Evolutionary conservation across 306 rosid genomes (phyloP).

Genomic region (Hippophae gyantsensis): DNA sequence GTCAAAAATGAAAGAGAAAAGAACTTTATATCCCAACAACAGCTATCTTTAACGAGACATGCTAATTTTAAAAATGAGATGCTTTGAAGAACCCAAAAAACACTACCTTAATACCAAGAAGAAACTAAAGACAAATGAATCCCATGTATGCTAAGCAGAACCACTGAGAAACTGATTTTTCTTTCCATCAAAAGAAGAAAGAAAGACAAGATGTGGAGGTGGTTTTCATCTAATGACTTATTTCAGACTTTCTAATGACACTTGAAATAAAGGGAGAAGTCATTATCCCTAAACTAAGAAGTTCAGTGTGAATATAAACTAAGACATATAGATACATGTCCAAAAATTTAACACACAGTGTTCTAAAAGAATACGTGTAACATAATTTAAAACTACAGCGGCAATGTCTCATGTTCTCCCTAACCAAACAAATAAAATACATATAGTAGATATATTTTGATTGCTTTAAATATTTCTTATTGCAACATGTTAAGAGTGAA

Average conservation of each 20-base stretch:
- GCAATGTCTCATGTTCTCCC: too few species aligned
- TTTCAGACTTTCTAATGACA: background rate
- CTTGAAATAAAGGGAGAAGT: background rate
- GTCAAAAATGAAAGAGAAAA: background rate
- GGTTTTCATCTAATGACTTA: background rate
- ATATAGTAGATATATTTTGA: background rate
- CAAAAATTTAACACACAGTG: too few species aligned
- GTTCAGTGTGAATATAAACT: too few species aligned
- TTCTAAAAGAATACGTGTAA: too few species aligned
- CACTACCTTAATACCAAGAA: background rate
- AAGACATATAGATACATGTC: too few species aligned
- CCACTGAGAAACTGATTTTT: background rate
- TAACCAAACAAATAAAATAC: background rate
- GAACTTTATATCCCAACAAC: background rate
- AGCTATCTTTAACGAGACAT: background rate
- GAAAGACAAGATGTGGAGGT: background rate
- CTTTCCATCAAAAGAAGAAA: background rate
- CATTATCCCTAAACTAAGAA: too few species aligned
- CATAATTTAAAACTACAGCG: too few species aligned
- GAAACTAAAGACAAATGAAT: too few species aligned
- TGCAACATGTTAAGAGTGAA: background rate
- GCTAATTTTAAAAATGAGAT: background rate
- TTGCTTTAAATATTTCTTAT: background rate
- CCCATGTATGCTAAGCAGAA: too few species aligned
- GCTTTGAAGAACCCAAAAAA: background rate